phyloP scores from a whole-genome alignment of 352 stramenopile species.

The Thraustochytrium sp. region DNA sequence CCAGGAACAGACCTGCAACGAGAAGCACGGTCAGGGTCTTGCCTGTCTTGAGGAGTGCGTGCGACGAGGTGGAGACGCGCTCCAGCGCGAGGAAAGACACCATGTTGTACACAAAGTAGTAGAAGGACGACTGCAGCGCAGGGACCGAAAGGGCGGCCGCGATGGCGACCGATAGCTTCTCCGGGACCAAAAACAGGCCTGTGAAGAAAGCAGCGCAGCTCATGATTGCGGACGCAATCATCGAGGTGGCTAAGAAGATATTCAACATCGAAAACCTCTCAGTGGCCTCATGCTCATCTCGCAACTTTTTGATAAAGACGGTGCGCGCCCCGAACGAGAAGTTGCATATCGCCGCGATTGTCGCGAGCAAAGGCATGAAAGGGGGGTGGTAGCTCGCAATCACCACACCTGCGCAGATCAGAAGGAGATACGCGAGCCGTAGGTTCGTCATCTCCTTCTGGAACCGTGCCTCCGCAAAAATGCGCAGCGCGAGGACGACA shows the following conservation, averaged over 20 bases:
- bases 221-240: neutral
- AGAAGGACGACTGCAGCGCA: neutral
- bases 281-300: neutral
- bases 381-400: conserved; percentile 9
- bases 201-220: neutral
- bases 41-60: conserved; percentile 10
- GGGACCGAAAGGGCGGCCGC: neutral
- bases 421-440: neutral
- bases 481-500: neutral
- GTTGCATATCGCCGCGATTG: neutral
- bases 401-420: neutral
- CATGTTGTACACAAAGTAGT: conserved; percentile 40
- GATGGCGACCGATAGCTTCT: neutral
- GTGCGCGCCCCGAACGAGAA: neutral
- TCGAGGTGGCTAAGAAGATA: neutral
- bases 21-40: neutral
- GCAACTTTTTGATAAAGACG: conserved; percentile 16
- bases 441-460: neutral
- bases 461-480: neutral
- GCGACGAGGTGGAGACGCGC: neutral
- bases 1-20: conserved; percentile 1
- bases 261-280: neutral
- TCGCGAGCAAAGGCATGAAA: neutral
- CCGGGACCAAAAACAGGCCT: neutral
- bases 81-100: conserved; percentile 12